A percentile compares a stretch with the other conserved stretches of the same genome.
Conservation (phyloP, 768 basidiomycete species). For the Kwoniella bestiolae region DNA sequence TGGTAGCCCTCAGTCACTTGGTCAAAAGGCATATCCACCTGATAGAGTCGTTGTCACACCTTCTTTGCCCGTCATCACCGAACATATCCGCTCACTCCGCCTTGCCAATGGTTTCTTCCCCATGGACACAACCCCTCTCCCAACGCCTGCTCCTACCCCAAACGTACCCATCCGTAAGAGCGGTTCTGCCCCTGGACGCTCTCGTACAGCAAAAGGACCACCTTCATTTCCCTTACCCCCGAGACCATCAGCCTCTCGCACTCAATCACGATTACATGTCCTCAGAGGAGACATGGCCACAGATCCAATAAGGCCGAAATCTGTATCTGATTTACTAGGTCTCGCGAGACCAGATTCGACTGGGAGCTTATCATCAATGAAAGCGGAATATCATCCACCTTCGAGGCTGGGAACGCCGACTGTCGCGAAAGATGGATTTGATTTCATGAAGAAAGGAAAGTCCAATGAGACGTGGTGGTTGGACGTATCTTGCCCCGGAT, state of each 20-base stretch:
- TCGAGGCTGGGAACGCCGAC: constrained; percentile 15
- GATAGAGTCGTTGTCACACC: constrained; percentile 51
- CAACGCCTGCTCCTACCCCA: constrained; percentile 15
- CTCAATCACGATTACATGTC: constrained; percentile 31
- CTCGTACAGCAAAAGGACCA: constrained; percentile 19
- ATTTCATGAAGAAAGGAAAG: constrained; percentile 17
- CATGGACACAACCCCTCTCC: constrained; percentile 14
- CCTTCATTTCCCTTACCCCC: constrained; percentile 31
- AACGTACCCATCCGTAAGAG: constrained; percentile 22
- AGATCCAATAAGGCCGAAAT: constrained; percentile 43
- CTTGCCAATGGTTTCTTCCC: constrained; percentile 29
- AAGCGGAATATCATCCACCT: constrained; percentile 12
- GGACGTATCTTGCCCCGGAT: constrained; percentile 82
- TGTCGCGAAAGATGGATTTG: background rate
- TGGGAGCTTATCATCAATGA: constrained; percentile 20
- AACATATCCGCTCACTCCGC: constrained; percentile 39
- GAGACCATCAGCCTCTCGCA: constrained; percentile 17
- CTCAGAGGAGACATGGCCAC: constrained; percentile 20
- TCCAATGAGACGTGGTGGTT: constrained; percentile 73
- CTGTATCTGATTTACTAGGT: constrained; percentile 52
- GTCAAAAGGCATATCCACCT: constrained; percentile 11
- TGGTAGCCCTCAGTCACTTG: constrained; percentile 4
- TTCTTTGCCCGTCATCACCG: constrained; percentile 39
- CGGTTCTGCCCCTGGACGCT: constrained; percentile 31
- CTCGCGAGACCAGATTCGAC: constrained; percentile 32